Evolutionary conservation across 2,329 filamentous ascomycete species (phyloP).

Genomic region (Penicillium crustosum): DNA sequence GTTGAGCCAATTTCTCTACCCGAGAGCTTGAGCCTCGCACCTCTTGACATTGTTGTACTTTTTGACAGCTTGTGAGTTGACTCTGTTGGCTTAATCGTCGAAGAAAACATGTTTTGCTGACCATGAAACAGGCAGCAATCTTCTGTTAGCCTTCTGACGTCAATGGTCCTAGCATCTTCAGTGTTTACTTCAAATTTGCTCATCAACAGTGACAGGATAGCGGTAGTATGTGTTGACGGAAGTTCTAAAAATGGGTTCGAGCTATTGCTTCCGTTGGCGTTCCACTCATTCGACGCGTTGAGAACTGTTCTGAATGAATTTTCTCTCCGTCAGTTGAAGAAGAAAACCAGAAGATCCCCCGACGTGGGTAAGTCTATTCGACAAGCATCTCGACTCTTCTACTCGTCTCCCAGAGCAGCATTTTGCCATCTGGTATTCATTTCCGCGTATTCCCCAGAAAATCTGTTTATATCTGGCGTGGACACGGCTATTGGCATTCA

Average conservation of each 20-base stretch:
- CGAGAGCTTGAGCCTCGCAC: conserved; percentile 20
- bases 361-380: conserved; percentile 24
- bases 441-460: conserved; percentile 23
- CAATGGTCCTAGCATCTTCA: conserved; percentile 24
- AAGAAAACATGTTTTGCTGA: background rate
- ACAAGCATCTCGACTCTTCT: conserved; percentile 28
- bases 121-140: conserved; percentile 16
- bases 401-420: conserved; percentile 22
- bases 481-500: conserved; percentile 34
- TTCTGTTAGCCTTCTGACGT: conserved; percentile 19
- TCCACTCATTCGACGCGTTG: conserved; percentile 23
- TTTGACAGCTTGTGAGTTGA: conserved; percentile 37
- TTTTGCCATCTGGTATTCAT: conserved; percentile 38
- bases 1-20: conserved; percentile 22
- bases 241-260: conserved; percentile 21
- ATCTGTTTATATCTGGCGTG: conserved; percentile 21
- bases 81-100: background rate
- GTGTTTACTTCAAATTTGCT: conserved; percentile 26
- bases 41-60: conserved; percentile 38
- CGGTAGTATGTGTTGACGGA: conserved; percentile 27
- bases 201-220: conserved; percentile 27
- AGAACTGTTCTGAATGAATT: conserved; percentile 23
- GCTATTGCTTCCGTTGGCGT: conserved; percentile 28
- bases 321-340: conserved; percentile 14
- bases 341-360: conserved; percentile 2